A percentile compares a stretch with the other conserved stretches of the same genome.
phyloP scores from a whole-genome alignment of 108 stramenopile species.

The Parietichytrium sp. region DNA sequence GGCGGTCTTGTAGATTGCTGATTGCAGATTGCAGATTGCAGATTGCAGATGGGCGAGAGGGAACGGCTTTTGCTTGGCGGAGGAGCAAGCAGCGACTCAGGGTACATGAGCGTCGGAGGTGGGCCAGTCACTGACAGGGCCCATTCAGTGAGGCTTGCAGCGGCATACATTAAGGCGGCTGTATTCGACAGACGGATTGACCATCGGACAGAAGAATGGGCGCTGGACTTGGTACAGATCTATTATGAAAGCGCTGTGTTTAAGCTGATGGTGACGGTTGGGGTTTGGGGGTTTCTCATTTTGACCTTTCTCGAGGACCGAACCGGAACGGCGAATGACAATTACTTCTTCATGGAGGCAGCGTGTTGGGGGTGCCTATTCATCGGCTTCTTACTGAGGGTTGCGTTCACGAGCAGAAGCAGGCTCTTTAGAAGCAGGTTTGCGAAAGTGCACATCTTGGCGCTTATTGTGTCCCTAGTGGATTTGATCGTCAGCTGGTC shows the following conservation, averaged over 20 bases:
- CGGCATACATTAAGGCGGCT: constrained; percentile 10
- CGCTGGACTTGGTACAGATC: background rate
- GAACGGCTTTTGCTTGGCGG: too few relatives aligned
- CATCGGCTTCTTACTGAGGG: background rate
- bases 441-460: background rate
- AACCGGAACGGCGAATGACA: background rate
- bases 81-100: background rate
- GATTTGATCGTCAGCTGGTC: background rate
- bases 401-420: background rate
- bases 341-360: background rate
- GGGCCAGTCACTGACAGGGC: background rate
- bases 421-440: background rate
- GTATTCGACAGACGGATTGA: background rate
- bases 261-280: background rate
- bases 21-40: too few relatives aligned
- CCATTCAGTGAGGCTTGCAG: background rate
- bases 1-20: too few relatives aligned
- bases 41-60: too few relatives aligned
- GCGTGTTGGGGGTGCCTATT: background rate
- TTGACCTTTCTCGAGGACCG: background rate
- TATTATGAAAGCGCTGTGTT: constrained; percentile 9
- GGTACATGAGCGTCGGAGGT: constrained; percentile 16
- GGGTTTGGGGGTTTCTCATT: background rate
- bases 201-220: background rate
- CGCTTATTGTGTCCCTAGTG: background rate